Evolutionary conservation across 2,329 filamentous ascomycete species (phyloP).

Genomic region (Trichoderma sp.): DNA sequence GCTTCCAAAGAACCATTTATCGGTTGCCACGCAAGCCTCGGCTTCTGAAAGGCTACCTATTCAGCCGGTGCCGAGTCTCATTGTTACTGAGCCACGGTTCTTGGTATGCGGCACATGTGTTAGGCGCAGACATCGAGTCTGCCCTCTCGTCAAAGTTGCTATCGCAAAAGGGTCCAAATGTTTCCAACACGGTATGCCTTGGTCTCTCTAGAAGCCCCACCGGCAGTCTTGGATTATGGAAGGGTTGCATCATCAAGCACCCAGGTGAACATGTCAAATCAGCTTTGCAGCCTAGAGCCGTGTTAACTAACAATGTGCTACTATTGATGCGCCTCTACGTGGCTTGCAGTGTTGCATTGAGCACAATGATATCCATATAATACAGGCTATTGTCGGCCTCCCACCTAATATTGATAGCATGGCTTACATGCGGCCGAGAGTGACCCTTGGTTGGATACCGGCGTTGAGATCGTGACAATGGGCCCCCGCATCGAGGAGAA

Average conservation of each 20-base stretch:
- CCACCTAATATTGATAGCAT: background rate
- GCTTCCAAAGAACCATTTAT: background rate
- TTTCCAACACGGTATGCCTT: background rate
- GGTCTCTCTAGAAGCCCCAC: background rate
- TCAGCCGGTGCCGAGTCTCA: background rate
- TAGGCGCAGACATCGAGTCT: background rate
- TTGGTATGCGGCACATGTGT: background rate
- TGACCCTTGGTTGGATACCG: background rate
- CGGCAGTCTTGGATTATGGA: background rate
- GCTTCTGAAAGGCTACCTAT: background rate
- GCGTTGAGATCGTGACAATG: conserved; percentile 1
- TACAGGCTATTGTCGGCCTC: background rate
- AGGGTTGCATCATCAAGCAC: background rate
- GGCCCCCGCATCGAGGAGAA: background rate
- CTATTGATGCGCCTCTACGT: background rate
- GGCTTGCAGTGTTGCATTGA: conserved; percentile 1
- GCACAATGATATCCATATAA: background rate
- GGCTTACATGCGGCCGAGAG: background rate
- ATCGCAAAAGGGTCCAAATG: background rate
- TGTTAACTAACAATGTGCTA: background rate
- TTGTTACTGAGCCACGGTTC: background rate
- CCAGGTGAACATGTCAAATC: background rate
- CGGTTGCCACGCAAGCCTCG: background rate
- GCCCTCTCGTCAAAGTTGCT: background rate
- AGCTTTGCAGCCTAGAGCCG: background rate